Conservation (phyloP, 495 filamentous ascomycete genomes). For the Aspergillus funiculosus region DNA sequence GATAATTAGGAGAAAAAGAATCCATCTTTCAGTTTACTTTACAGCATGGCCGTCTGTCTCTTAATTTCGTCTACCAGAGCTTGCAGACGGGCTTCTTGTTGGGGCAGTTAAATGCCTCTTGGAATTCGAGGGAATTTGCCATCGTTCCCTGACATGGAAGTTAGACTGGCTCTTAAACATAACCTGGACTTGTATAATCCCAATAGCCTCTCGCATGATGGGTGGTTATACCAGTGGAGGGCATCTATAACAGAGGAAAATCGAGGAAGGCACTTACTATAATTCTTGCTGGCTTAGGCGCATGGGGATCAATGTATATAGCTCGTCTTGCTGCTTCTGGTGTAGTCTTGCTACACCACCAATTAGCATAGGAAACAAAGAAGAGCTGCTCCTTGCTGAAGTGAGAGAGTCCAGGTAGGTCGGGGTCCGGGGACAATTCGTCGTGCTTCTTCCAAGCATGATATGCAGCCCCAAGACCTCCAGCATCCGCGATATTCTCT, state of each 20-base stretch:
- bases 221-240: background rate
- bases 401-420: conserved; percentile 57
- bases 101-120: conserved; percentile 60
- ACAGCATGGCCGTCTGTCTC: background rate
- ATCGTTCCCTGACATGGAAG: conserved; percentile 51
- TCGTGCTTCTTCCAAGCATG: conserved; percentile 60
- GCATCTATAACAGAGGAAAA: background rate
- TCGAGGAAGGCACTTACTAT: conserved; percentile 34
- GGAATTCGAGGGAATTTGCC: conserved; percentile 63
- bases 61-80: conserved; percentile 49
- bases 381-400: conserved; percentile 71
- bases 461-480: conserved; percentile 60
- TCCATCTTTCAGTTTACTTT: background rate
- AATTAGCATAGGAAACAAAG: conserved; percentile 60
- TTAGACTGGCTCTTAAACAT: too few species aligned
- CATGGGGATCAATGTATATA: conserved; percentile 60
- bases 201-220: too few species aligned
- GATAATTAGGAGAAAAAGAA: too few species aligned
- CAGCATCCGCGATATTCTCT: conserved; percentile 74
- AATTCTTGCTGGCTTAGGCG: conserved; percentile 56
- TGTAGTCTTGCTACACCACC: conserved; percentile 63
- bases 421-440: conserved; percentile 45
- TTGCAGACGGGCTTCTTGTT: conserved; percentile 61
- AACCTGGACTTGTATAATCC: too few species aligned
- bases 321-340: conserved; percentile 49